A percentile compares a stretch with the other conserved stretches of the same genome.
Evolutionary conservation across 2,329 filamentous ascomycete genomes (phyloP).

Genomic region (Fusarium goolgardi): DNA sequence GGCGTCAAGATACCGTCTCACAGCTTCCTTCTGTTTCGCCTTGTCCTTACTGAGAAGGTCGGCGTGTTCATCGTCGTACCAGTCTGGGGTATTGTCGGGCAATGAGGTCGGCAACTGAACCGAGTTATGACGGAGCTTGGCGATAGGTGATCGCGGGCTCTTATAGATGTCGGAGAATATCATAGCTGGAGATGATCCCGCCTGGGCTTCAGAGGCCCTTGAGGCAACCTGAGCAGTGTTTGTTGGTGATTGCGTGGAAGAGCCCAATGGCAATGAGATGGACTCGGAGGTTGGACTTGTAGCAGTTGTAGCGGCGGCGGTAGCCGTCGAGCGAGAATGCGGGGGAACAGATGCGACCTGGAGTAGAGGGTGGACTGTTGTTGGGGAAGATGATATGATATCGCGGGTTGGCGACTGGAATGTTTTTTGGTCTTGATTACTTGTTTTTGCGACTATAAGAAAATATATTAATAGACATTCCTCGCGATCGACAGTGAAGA

Average conservation of each 20-base stretch:
- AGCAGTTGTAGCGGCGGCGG: conserved; percentile 34
- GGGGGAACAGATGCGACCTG: conserved; percentile 37
- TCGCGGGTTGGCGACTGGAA: conserved; percentile 25
- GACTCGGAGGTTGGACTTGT: conserved; percentile 30
- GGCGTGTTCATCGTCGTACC: conserved; percentile 65
- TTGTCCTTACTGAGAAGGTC: conserved; percentile 73
- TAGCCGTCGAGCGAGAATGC: conserved; percentile 41
- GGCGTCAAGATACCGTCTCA: conserved; percentile 65
- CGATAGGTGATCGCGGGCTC: conserved; percentile 64
- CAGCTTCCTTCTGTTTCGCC: conserved; percentile 70
- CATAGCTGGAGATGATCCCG: conserved; percentile 53
- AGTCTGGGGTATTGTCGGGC: conserved; percentile 49
- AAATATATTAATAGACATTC: conserved; percentile 12
- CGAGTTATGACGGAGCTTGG: conserved; percentile 60
- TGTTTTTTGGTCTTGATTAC: conserved; percentile 16
- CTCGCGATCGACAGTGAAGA: conserved; percentile 10
- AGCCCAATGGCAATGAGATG: conserved; percentile 18
- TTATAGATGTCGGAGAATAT: conserved; percentile 71
- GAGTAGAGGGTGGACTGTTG: conserved; percentile 40
- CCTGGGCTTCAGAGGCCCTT: conserved; percentile 38
- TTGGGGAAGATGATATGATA: conserved; percentile 39
- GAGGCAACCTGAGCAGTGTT: conserved; percentile 26
- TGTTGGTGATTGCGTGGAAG: conserved; percentile 17
- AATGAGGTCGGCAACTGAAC: conserved; percentile 48
- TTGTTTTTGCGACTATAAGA: conserved; percentile 24